These are phyloP conservation scores for Solanum piurae DNA, from an alignment of 257 asterid species.

Conservation along the genomic window DNA sequence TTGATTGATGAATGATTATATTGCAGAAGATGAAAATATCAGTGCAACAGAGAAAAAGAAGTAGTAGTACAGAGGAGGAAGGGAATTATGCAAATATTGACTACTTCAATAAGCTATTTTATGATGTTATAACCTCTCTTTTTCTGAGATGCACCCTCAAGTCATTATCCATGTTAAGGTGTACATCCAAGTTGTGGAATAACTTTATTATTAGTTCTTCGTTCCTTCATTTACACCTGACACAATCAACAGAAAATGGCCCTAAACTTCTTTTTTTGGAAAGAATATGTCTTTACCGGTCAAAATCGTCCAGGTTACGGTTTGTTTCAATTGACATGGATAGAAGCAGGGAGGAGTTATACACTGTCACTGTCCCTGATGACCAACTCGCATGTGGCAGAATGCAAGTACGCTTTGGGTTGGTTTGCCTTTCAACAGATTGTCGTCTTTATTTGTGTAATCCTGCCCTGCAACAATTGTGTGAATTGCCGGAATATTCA, in stretches of 20 bases:
- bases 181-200: neutral
- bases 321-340: neutral
- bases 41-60: neutral
- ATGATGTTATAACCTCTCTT: neutral
- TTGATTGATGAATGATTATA: too few relatives aligned
- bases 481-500: neutral
- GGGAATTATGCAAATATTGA: neutral
- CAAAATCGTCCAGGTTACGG: neutral
- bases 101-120: neutral
- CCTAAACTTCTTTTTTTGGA: neutral
- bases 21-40: neutral
- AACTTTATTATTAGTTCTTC: neutral
- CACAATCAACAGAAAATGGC: neutral
- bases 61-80: neutral
- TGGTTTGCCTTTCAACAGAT: neutral
- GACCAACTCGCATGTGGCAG: neutral
- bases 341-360: neutral
- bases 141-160: neutral
- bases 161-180: neutral
- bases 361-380: neutral
- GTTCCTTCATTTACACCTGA: neutral
- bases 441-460: neutral
- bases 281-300: accelerated
- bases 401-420: neutral
- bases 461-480: neutral